phyloP scores from a whole-genome alignment of 2,329 filamentous ascomycete species.

The Fusarium chuoi region DNA sequence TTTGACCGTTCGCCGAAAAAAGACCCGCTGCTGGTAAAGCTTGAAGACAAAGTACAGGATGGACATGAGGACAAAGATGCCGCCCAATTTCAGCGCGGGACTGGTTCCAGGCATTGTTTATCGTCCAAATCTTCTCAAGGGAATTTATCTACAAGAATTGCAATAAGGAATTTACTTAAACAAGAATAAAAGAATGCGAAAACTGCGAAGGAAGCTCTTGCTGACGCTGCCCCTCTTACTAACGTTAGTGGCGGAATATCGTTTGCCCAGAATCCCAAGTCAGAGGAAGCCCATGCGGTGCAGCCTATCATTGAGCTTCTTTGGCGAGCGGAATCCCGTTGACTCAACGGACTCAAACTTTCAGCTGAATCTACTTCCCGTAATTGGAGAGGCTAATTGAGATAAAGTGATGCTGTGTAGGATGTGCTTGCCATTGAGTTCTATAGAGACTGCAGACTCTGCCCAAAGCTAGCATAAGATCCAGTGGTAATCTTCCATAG shows the following conservation, averaged over 20 bases:
- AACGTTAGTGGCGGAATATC: background rate
- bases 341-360: background rate
- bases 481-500: background rate
- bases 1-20: background rate
- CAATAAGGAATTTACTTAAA: rapidly evolving
- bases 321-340: background rate
- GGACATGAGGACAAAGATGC: background rate
- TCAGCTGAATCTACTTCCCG: background rate
- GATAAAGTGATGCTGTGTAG: too few relatives aligned
- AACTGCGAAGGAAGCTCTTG: background rate
- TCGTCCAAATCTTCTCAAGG: rapidly evolving
- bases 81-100: background rate
- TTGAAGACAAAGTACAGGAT: background rate
- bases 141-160: background rate
- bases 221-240: background rate
- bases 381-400: background rate
- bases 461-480: background rate
- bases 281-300: background rate
- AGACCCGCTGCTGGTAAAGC: background rate
- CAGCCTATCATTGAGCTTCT: background rate
- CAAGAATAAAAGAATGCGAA: background rate
- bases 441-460: background rate
- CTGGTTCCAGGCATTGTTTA: background rate
- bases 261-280: background rate
- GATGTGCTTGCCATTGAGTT: background rate